Evolutionary conservation across 176 grass and related monocot species (phyloP).

Genomic region (Phragmites australis): DNA sequence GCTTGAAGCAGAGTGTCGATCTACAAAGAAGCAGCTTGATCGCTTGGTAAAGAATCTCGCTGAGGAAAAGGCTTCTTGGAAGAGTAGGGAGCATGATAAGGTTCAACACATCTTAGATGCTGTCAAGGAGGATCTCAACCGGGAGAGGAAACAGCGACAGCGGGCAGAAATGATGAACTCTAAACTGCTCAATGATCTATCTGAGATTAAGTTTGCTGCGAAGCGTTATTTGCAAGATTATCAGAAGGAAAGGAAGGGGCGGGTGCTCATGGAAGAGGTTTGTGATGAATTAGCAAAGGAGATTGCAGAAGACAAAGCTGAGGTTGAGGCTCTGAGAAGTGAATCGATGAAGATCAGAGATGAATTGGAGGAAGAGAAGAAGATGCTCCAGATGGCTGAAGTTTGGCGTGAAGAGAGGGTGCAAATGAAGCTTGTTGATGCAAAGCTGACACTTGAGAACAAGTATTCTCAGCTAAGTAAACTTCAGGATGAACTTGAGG

Average conservation of each 20-base stretch:
- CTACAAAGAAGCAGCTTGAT: slow-evolving; percentile 62
- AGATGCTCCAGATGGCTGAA: slow-evolving; percentile 74
- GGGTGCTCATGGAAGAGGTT: slow-evolving; percentile 76
- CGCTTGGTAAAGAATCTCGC: slow-evolving; percentile 53
- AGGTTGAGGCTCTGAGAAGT: slow-evolving; percentile 54
- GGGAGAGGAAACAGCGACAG: slow-evolving; percentile 59
- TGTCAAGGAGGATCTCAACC: slow-evolving; percentile 59
- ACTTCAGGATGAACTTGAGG: slow-evolving; percentile 49
- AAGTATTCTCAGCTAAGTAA: slow-evolving; percentile 58
- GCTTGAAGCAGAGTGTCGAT: slow-evolving; percentile 58
- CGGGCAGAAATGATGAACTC: slow-evolving; percentile 61
- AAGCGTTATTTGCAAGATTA: slow-evolving; percentile 66
- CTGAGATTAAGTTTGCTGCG: slow-evolving; percentile 51
- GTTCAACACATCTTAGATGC: slow-evolving; percentile 55
- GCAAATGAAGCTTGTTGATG: slow-evolving; percentile 80
- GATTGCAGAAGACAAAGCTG: slow-evolving; percentile 68
- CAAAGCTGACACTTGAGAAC: slow-evolving; percentile 66
- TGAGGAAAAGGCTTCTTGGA: slow-evolving; percentile 63
- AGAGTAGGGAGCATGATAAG: slow-evolving; percentile 63
- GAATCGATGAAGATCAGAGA: slow-evolving; percentile 61
- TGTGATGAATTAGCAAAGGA: slow-evolving; percentile 81
- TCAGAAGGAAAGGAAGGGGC: slow-evolving; percentile 62
- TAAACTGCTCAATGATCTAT: slow-evolving; percentile 57
- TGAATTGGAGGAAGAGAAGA: slow-evolving; percentile 77
- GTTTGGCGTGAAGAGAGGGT: slow-evolving; percentile 82